These are phyloP conservation scores for Starmera dryadoides DNA, from an alignment of 805 yeast genomes.

Conservation along the genomic window DNA sequence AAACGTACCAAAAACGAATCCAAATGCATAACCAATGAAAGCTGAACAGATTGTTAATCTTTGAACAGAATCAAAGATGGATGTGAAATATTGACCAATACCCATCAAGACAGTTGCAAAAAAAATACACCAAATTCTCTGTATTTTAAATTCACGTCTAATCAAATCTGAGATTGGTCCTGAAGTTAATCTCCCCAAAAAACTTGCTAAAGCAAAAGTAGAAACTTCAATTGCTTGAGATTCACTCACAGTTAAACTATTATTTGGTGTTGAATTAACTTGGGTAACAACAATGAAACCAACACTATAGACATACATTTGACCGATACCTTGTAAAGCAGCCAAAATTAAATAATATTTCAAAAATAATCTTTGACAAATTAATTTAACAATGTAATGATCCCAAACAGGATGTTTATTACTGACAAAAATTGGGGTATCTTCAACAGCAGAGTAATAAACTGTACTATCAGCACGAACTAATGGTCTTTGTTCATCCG, in stretches of 20 bases:
- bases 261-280: constrained; percentile 22
- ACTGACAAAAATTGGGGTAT: constrained; percentile 21
- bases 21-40: constrained; percentile 59
- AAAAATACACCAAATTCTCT: constrained; percentile 59
- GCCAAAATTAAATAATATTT: constrained; percentile 50
- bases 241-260: constrained; percentile 28
- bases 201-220: constrained; percentile 55
- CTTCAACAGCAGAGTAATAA: constrained; percentile 22
- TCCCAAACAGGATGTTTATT: constrained; percentile 21
- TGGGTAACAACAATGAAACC: constrained; percentile 62
- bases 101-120: constrained; percentile 31
- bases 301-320: constrained; percentile 63
- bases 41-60: constrained; percentile 43
- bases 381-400: constrained; percentile 15
- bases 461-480: constrained; percentile 13
- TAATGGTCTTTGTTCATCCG: constrained; percentile 8
- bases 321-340: constrained; percentile 56
- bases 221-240: constrained; percentile 70
- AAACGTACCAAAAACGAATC: constrained; percentile 63
- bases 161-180: constrained; percentile 63
- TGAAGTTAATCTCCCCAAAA: constrained; percentile 54
- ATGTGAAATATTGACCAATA: constrained; percentile 27
- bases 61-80: constrained; percentile 29
- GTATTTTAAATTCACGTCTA: constrained; percentile 42
- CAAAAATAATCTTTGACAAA: constrained; percentile 29